Evolutionary conservation across 192 early-diverging fungal species (phyloP).

Genomic region (Geranomyces variabilis): DNA sequence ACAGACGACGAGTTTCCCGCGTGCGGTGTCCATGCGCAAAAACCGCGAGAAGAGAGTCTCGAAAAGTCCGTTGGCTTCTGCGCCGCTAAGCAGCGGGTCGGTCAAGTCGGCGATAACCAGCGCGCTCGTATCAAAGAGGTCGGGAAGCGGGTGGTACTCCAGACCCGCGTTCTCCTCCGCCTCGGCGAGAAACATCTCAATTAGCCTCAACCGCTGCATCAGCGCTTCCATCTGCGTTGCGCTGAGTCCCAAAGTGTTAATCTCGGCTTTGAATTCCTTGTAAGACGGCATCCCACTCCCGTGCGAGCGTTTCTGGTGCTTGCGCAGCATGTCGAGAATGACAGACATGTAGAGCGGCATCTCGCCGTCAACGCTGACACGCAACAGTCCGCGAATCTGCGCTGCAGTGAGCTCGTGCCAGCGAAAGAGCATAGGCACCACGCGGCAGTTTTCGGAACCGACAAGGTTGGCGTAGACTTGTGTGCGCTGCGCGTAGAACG

Average conservation of each 20-base stretch:
- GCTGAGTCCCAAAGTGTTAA: neutral
- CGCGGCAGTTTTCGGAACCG: conserved; percentile 23
- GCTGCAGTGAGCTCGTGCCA: conserved; percentile 30
- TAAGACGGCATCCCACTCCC: neutral
- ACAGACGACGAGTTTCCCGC: conserved; percentile 34
- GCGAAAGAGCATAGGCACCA: conserved; percentile 33
- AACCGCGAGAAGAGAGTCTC: conserved; percentile 30
- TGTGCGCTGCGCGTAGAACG: conserved; percentile 28
- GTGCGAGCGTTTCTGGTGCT: neutral
- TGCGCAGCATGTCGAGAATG: conserved; percentile 35
- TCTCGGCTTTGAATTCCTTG: neutral
- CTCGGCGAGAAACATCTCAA: neutral
- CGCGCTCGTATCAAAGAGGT: neutral
- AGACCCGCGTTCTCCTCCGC: neutral
- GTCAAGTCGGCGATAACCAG: conserved; percentile 35
- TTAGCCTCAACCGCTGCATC: neutral
- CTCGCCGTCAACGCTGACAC: conserved; percentile 17
- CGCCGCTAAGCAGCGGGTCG: conserved; percentile 26
- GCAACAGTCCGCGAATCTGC: conserved; percentile 39
- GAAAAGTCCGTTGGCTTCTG: conserved; percentile 36
- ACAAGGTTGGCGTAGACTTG: conserved; percentile 17
- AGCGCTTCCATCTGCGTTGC: conserved; percentile 13
- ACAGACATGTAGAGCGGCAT: conserved; percentile 38
- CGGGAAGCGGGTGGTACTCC: neutral
- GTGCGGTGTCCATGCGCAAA: neutral